Evolutionary conservation across 2,329 filamentous ascomycete genomes (phyloP), one percentile per base, ranked within the genome.

Genomic region (Fusarium metavorans): DNA sequence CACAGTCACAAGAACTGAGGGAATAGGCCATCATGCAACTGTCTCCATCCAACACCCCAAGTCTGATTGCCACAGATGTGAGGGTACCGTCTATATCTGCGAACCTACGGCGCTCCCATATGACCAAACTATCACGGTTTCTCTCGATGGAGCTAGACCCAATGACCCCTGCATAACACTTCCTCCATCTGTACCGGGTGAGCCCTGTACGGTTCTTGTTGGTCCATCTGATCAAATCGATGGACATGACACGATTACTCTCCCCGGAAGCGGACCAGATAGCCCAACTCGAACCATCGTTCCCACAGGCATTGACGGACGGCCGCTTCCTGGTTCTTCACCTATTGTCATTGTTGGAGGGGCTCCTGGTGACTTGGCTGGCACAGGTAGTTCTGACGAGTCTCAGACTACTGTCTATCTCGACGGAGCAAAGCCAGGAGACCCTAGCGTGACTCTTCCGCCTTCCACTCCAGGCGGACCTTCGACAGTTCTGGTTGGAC

Each of bases 11-110:
- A 52, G 20, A 1, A 75, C 74, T 7, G 59, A 66, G 34, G 66
- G 66, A 16, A 39, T 64, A 18, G 63, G 62, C 5, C 45, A 66
- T 11, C 50, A 41, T 2, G 71, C 76, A 1, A 79, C 76, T 27
- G 70, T 80, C 45, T 74, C 73, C 14, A 77, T 72, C 6, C 65
- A 77, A 25, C 63, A 60, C 2, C 76, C 77, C 11, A 32, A 70
- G 23, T 71, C 73, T 10, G 43, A 64, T 39, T 80, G 78, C 57
- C 48, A 73, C 30, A 57, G 35, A 14, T 79, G 78, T 32, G 50
- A 75, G 41, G 76, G 77, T 0, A 80, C 78, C 16, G 74, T 79
- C 52, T 68, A 74, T 25, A 77, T 80, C 56, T 79, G 70, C 57
- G 77, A 80, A 45, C 78, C 78, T 11, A 71, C 65, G 1, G 65